phyloP scores from a whole-genome alignment of 2,329 filamentous ascomycete genomes.

The Verticillium zaregamsianum region DNA sequence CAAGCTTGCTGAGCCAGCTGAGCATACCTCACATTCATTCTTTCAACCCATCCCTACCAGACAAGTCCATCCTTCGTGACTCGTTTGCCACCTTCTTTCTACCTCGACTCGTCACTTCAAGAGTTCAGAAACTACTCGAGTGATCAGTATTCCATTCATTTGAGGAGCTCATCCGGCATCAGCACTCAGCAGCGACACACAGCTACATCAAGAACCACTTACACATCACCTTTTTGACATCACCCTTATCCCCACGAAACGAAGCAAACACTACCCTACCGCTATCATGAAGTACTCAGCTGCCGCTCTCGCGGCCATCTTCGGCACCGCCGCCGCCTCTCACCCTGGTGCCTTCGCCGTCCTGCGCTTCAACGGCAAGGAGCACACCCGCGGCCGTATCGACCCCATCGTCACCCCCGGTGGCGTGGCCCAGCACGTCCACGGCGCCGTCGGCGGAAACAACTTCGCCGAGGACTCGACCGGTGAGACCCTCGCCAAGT shows the following conservation, averaged over 20 bases:
- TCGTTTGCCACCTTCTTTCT: not conserved
- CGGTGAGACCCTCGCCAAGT: slow-evolving; percentile 54
- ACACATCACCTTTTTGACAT: not conserved
- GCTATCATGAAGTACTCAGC: slow-evolving; percentile 30
- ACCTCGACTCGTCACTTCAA: slow-evolving; percentile 2
- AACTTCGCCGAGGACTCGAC: slow-evolving; percentile 60
- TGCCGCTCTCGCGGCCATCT: slow-evolving; percentile 31
- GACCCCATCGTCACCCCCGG: slow-evolving; percentile 69
- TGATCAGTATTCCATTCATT: slow-evolving; percentile 20
- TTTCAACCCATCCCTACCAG: slow-evolving; percentile 13
- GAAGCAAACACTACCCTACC: not conserved
- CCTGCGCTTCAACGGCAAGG: slow-evolving; percentile 64
- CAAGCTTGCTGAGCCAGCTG: slow-evolving; percentile 30
- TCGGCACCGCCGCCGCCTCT: slow-evolving; percentile 29
- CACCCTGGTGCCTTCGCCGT: slow-evolving; percentile 57
- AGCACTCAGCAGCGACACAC: slow-evolving; percentile 14
- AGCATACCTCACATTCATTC: slow-evolving; percentile 26
- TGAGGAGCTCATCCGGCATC: slow-evolving; percentile 29
- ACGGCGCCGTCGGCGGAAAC: slow-evolving; percentile 68
- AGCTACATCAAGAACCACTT: slow-evolving; percentile 7
- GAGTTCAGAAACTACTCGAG: slow-evolving; percentile 16
- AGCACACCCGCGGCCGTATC: slow-evolving; percentile 56
- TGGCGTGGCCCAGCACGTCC: slow-evolving; percentile 55
- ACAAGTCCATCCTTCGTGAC: not conserved
- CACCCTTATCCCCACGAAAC: not conserved